Evolutionary conservation across 2,329 filamentous ascomycete species (phyloP), one percentile per base, ranked within the genome.

Genomic region (Karstenula rhodostoma): DNA sequence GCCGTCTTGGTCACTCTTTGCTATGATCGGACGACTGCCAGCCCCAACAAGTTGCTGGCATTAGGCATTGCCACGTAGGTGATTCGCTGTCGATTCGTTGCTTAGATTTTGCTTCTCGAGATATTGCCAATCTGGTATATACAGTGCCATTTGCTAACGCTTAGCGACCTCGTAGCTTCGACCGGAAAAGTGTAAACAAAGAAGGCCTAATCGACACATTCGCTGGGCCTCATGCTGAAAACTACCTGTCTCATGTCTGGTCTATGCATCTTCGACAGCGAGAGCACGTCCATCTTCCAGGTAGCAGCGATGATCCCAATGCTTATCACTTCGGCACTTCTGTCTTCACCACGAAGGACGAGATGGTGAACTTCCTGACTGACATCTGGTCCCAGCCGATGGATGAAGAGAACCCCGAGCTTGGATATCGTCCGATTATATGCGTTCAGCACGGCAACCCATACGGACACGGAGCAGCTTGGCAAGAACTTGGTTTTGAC

Each of bases 311-410:
- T 3, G 40, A 57, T 13, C 61, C 64, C 7, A 40, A 61, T 0
- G 48, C 52, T 4, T 67, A 64, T 37, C 65, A 65, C 37, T 70
- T 68, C 51, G 68, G 65, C 10, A 63, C 56, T 1, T 62, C 64
- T 4, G 43, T 58, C 12, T 70, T 62, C 13, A 48, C 61, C 0
- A 51, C 58, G 1, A 46, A 60, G 17, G 35, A 59, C 1, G 60
- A 68, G 48, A 58, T 59, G 1, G 52, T 56, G 1, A 6, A 53
- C 10, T 29, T 67, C 5, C 46, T 70, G 2, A 17, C 61, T 2
- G 19, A 65, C 1, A 60, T 67, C 43, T 68, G 62, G 63, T 42
- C 63, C 23, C 62, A 66, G 50, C 66, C 63, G 2, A 58, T 67
- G 8, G 56, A 62, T 29, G 57, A 58, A 23, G 25, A 52, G 19